Percentiles rank a stretch among this genome's conserved stretches.
Evolutionary conservation across 306 rosid species (phyloP).

Genomic region (Cucumis cinereus): DNA sequence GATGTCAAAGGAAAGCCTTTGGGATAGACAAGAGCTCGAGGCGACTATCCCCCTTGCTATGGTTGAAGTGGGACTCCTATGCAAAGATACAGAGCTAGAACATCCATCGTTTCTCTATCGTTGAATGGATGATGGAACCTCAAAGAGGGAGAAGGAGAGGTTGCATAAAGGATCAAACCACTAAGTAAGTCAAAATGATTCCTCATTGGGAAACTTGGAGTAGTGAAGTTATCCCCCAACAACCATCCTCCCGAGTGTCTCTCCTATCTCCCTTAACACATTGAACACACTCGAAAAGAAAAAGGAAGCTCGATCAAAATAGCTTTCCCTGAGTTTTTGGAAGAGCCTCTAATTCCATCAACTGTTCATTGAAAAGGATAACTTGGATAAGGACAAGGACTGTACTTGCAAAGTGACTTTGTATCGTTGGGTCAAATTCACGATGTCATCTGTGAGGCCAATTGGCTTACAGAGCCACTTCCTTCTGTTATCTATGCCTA

Average conservation of each 20-base stretch:
- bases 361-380: neutral
- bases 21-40: too few relatives aligned
- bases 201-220: neutral
- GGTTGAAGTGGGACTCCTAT: neutral
- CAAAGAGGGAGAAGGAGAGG: neutral
- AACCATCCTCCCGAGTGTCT: neutral
- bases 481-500: neutral
- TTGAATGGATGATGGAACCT: neutral
- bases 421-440: neutral
- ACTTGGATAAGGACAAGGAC: too few relatives aligned
- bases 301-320: neutral
- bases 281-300: neutral
- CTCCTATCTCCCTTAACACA: neutral
- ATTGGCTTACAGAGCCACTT: neutral
- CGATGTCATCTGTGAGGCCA: neutral
- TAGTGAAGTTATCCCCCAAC: neutral
- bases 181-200: neutral
- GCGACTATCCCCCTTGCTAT: neutral
- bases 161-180: neutral
- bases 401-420: neutral
- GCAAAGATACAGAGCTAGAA: neutral
- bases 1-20: too few relatives aligned
- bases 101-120: neutral
- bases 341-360: neutral
- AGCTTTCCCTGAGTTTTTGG: neutral